phyloP scores from a whole-genome alignment of 2,329 filamentous ascomycete genomes.

The Thelonectria discophora region DNA sequence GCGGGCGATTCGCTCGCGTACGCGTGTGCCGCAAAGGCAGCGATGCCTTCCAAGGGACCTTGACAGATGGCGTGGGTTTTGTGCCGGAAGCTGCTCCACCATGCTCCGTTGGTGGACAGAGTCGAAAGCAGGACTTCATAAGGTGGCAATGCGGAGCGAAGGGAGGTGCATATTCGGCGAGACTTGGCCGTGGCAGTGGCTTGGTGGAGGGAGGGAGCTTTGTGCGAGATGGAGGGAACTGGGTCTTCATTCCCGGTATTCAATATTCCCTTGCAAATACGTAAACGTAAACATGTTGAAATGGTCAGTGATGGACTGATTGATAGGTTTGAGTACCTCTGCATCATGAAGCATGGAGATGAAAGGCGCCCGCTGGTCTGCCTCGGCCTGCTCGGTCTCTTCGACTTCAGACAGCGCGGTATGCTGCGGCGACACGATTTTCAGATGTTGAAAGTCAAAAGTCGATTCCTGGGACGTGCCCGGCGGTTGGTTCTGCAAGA shows the following conservation, averaged over 20 bases:
- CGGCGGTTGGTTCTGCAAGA: background rate
- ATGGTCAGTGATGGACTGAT: too few relatives aligned
- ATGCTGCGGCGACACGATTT: background rate
- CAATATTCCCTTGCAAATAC: background rate
- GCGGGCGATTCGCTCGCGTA: conserved; percentile 49
- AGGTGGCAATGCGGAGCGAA: conserved; percentile 31
- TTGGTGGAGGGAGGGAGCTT: background rate
- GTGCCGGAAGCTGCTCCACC: conserved; percentile 53
- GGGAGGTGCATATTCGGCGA: conserved; percentile 15
- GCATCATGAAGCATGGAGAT: background rate
- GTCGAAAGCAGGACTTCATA: conserved; percentile 30
- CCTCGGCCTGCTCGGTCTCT: background rate
- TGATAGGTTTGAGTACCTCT: background rate
- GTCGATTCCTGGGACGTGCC: background rate
- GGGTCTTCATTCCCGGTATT: background rate
- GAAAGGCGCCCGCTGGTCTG: background rate
- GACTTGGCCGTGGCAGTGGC: background rate
- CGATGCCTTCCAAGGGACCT: conserved; percentile 39
- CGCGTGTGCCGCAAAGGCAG: conserved; percentile 49
- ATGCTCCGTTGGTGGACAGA: conserved; percentile 44
- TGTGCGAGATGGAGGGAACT: background rate
- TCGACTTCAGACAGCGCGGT: background rate
- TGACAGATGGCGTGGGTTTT: conserved; percentile 50
- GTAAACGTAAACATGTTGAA: background rate
- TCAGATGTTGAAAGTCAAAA: background rate